These are phyloP conservation scores for Agrocybe chaxingu DNA, from an alignment of 768 basidiomycete species.

Conservation along the genomic window DNA sequence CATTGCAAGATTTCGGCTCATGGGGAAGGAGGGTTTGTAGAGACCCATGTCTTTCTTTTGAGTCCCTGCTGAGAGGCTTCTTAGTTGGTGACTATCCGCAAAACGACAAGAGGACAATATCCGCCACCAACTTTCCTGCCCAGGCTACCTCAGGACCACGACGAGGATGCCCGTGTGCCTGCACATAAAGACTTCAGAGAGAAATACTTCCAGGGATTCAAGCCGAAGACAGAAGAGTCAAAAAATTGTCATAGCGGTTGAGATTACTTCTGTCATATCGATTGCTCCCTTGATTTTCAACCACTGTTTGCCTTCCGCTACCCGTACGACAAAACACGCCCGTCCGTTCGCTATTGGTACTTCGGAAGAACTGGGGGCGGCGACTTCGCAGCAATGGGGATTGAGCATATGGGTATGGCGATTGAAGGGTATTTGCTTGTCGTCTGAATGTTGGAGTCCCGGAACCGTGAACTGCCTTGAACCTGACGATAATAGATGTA, in stretches of 20 bases:
- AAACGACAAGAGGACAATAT: slow-evolving; percentile 44
- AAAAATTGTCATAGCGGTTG: background rate
- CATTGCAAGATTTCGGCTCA: slow-evolving; percentile 88
- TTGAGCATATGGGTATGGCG: too few relatives aligned
- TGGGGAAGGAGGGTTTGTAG: slow-evolving; percentile 81
- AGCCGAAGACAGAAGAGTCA: slow-evolving; percentile 16
- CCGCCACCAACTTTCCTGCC: slow-evolving; percentile 55
- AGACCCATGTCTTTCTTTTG: background rate
- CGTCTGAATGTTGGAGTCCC: too few relatives aligned
- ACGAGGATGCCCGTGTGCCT: slow-evolving; percentile 45
- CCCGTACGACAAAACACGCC: too few relatives aligned
- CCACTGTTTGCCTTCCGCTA: too few relatives aligned
- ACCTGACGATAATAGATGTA: background rate
- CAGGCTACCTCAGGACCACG: slow-evolving; percentile 5
- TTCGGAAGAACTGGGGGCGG: too few relatives aligned
- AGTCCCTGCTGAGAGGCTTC: background rate
- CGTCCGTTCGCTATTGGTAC: too few relatives aligned
- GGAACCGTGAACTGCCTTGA: background rate
- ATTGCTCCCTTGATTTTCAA: too few relatives aligned
- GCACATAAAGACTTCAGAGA: slow-evolving; percentile 89
- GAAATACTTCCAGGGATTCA: slow-evolving; percentile 86
- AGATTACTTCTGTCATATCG: too few relatives aligned
- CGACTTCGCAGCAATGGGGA: too few relatives aligned
- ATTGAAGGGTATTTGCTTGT: too few relatives aligned
- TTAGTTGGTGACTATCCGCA: slow-evolving; percentile 90